Evolutionary conservation across 2,329 filamentous ascomycete species (phyloP).

Genomic region (Penicillium sp.): DNA sequence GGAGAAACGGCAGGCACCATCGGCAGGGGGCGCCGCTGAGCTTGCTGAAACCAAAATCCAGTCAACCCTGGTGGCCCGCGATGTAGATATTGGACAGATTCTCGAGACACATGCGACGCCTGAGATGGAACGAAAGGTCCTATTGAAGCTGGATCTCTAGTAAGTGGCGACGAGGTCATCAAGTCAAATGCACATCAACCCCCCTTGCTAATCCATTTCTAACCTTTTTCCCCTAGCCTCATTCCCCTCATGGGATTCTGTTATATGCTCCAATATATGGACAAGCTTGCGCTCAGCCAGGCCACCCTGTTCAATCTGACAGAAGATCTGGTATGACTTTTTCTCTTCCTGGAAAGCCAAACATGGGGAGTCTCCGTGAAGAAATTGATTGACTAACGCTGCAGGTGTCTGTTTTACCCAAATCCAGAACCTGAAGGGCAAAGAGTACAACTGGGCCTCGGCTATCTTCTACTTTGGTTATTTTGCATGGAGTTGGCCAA

Average conservation of each 20-base stretch:
- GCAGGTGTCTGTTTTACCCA: too few species aligned
- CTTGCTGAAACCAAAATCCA: constrained; percentile 17
- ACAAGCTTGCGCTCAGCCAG: constrained; percentile 24
- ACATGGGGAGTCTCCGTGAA: too few species aligned
- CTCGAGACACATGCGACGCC: constrained; percentile 20
- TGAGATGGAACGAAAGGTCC: constrained; percentile 20
- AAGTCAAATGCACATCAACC: too few species aligned
- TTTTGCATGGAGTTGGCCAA: constrained; percentile 36
- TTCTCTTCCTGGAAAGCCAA: background rate
- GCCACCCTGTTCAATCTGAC: constrained; percentile 20
- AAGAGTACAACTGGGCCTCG: constrained; percentile 28
- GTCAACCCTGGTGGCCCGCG: constrained; percentile 10
- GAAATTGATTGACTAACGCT: too few species aligned
- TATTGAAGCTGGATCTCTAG: constrained; percentile 25
- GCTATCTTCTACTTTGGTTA: constrained; percentile 34
- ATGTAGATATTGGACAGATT: constrained; percentile 25
- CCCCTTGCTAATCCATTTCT: constrained; percentile 22
- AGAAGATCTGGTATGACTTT: constrained; percentile 16
- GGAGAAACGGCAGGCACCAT: constrained; percentile 14
- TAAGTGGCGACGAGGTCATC: constrained; percentile 15
- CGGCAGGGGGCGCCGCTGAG: constrained; percentile 3
- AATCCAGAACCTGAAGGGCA: constrained; percentile 20
- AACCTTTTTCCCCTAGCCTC: constrained; percentile 10
- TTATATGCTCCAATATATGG: constrained; percentile 28
- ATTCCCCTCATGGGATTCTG: constrained; percentile 19